Conservation (phyloP, 306 rosid genomes). For the Luffa aegyptiaca region DNA sequence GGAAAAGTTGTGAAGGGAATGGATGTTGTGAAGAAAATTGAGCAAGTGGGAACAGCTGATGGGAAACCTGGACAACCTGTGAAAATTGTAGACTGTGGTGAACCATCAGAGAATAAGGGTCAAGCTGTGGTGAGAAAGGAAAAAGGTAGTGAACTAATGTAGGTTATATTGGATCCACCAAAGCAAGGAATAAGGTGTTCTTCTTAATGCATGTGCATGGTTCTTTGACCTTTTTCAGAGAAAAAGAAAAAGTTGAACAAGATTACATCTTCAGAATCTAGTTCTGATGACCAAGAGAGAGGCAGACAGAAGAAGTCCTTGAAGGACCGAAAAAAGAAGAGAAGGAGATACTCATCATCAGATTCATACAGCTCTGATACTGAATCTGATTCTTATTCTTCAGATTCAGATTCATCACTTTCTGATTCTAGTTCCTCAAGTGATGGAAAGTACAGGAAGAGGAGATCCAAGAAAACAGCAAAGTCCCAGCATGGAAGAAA, state of each 20-base stretch:
- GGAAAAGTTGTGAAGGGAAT: conserved; percentile 78
- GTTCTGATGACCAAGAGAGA: conserved; percentile 49
- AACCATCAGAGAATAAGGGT: conserved; percentile 36
- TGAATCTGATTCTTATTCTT: conserved; percentile 35
- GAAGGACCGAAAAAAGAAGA: conserved; percentile 47
- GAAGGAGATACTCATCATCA: conserved; percentile 63
- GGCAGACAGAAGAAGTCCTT: conserved; percentile 37
- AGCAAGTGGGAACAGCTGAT: conserved; percentile 57
- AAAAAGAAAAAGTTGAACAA: conserved; percentile 48
- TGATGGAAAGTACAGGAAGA: conserved; percentile 57
- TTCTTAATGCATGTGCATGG: conserved; percentile 10
- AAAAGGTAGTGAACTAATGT: conserved; percentile 41
- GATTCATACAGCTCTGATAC: conserved; percentile 54
- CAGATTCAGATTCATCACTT: conserved; percentile 46
- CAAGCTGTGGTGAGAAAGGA: conserved; percentile 41
- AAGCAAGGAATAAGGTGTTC: conserved; percentile 1
- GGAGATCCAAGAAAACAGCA: conserved; percentile 39
- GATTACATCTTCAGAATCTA: conserved; percentile 40
- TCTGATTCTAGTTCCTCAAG: conserved; percentile 71
- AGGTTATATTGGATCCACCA: not conserved
- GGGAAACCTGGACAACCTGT: conserved; percentile 74
- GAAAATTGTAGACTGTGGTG: conserved; percentile 82
- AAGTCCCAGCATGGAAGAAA: conserved; percentile 49
- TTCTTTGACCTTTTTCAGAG: conserved; percentile 30
- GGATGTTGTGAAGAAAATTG: conserved; percentile 68